Evolutionary conservation across 2,329 filamentous ascomycete species (phyloP), one percentile per base, ranked within the genome.

Genomic region (Parafenestella ontariensis): DNA sequence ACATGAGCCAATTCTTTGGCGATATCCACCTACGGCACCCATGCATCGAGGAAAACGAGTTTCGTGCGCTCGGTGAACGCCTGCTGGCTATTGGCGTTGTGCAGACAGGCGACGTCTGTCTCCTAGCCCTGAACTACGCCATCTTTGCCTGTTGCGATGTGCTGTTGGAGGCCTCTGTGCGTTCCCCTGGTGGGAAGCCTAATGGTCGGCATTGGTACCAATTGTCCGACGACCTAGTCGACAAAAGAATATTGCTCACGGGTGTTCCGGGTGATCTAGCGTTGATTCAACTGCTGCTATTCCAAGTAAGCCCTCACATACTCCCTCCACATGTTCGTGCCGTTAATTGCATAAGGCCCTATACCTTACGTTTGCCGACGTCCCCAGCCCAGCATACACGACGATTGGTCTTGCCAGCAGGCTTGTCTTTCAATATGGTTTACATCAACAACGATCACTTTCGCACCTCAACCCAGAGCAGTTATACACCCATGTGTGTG

Each of bases 191-290:
- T n/a, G 29, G 40, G 15, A 65, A 61, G 21, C 58, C 58, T 21
- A 46, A 58, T 9, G 72, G 72, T 0, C 72, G 69, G 70, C 60
- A 62, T 9, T 74, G 72, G 72, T 64, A 62, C 36, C 62, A 66
- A 23, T 36, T 66, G 7, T 70, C 70, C 5, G 68, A 73, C 29
- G 59, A 68, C 10, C 36, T 71, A 1, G 52, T 73, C 9, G 71
- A 68, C 9, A 68, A 66, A 34, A 57, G 64, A 18, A 56, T 52
- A n/a, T 42, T 68, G 9, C 43, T 62, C 7, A 56, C 59, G 18
- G 68, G 68, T 7, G n/a, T n/a, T n/a, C 44, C 52, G 11, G 66
- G 59, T 7, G 64, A 69, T 36, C 18, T 72, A 6, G 54, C 43
- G 26, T 41, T 74, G 20, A 58, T 72, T n/a, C 71, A 73, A 17